A percentile compares a stretch with the other conserved stretches of the same genome.
These are phyloP conservation scores for Fraxinus excelsior DNA, from an alignment of 257 asterid genomes.

Conservation along the genomic window DNA sequence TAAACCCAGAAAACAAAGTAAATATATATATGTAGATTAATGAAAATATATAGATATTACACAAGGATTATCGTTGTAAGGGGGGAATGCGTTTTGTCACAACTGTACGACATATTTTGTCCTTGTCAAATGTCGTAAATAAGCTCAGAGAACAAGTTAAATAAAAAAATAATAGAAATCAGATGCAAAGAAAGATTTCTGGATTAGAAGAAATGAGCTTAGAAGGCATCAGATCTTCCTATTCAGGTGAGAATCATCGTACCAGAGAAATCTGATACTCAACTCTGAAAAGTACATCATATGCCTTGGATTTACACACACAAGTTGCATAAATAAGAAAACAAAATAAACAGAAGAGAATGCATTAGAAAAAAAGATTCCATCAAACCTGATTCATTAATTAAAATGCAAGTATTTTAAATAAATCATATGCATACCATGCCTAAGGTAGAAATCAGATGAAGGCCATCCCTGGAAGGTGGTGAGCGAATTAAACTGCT, in stretches of 20 bases:
- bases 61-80: background rate
- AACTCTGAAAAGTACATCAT: constrained; percentile 59
- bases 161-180: background rate
- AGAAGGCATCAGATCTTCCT: constrained; percentile 90
- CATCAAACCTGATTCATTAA: background rate
- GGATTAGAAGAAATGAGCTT: background rate
- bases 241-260: constrained; percentile 63
- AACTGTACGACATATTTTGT: background rate
- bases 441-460: constrained; percentile 40
- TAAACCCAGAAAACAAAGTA: background rate
- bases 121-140: background rate
- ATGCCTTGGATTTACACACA: constrained; percentile 15
- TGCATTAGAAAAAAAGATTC: too few relatives aligned
- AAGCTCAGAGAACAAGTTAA: background rate
- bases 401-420: background rate
- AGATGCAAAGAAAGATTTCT: background rate
- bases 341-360: too few relatives aligned
- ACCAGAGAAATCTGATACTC: constrained; percentile 44
- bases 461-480: constrained; percentile 74
- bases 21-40: background rate
- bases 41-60: background rate
- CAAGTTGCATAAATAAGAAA: too few relatives aligned
- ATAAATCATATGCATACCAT: constrained; percentile 23
- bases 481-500: constrained; percentile 47
- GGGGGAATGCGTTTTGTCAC: background rate